Conservation (phyloP, 2,329 filamentous ascomycete genomes). For the Parastagonospora nodorum region DNA sequence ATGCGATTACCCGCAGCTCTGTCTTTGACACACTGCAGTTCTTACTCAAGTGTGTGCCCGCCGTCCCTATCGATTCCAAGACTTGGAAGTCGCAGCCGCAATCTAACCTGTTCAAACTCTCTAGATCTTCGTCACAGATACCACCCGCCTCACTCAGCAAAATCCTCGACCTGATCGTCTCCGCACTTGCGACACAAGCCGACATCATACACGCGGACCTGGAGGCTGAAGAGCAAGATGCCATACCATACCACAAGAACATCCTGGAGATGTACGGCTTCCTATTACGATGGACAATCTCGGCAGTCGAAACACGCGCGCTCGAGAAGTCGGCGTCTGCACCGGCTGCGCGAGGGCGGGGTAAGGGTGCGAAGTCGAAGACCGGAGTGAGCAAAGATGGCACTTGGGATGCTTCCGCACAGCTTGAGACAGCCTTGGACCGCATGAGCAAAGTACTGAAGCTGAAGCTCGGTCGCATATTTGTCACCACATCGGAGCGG, state of each 20-base stretch:
- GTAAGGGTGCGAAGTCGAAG: slow-evolving; percentile 75
- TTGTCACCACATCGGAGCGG: slow-evolving; percentile 92
- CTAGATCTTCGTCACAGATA: slow-evolving; percentile 80
- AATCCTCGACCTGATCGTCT: slow-evolving; percentile 87
- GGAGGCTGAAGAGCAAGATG: slow-evolving; percentile 83
- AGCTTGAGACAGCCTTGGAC: slow-evolving; percentile 87
- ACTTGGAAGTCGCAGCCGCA: slow-evolving; percentile 51
- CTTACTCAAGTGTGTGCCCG: slow-evolving; percentile 87
- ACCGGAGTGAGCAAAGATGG: slow-evolving; percentile 66
- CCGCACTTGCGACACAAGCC: slow-evolving; percentile 81
- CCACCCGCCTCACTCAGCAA: slow-evolving; percentile 86
- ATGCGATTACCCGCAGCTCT: slow-evolving; percentile 77
- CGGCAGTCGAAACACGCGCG: slow-evolving; percentile 90
- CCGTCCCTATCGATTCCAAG: slow-evolving; percentile 48
- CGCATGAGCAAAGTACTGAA: slow-evolving; percentile 96
- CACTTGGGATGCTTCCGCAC: slow-evolving; percentile 84
- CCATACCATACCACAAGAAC: slow-evolving; percentile 83
- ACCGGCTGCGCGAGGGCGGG: slow-evolving; percentile 72
- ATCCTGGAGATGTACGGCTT: slow-evolving; percentile 94
- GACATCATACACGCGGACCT: slow-evolving; percentile 85
- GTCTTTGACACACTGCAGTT: slow-evolving; percentile 94
- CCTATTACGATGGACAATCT: slow-evolving; percentile 91
- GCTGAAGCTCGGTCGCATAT: slow-evolving; percentile 88
- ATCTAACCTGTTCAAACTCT: slow-evolving; percentile 67
- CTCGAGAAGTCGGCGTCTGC: slow-evolving; percentile 82